Percentiles rank a stretch among this genome's conserved stretches.
These are phyloP conservation scores for Macrophomina phaseolina DNA, from an alignment of 2,329 filamentous ascomycete genomes.

Conservation along the genomic window DNA sequence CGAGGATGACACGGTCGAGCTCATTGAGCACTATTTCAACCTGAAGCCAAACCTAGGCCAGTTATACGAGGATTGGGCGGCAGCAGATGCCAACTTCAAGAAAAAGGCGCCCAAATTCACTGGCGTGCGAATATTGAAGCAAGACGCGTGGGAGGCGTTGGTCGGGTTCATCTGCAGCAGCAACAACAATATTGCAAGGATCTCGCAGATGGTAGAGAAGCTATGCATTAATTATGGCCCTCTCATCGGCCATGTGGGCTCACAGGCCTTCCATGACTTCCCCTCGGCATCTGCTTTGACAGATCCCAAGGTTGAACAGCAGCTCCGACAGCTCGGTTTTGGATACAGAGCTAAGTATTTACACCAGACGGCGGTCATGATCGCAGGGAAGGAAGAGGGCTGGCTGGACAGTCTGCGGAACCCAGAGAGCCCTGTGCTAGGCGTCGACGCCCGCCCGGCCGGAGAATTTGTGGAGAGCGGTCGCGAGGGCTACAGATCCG, in stretches of 20 bases:
- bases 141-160: constrained; percentile 95
- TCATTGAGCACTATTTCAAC: constrained; percentile 87
- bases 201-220: constrained; percentile 96
- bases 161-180: constrained; percentile 97
- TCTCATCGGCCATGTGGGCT: constrained; percentile 72
- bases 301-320: constrained; percentile 74
- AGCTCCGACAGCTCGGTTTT: constrained; percentile 83
- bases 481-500: constrained; percentile 73
- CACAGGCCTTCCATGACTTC: constrained; percentile 83
- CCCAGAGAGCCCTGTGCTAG: constrained; percentile 70
- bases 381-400: constrained; percentile 66
- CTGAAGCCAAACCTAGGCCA: constrained; percentile 74
- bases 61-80: constrained; percentile 87
- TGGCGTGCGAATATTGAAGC: constrained; percentile 88
- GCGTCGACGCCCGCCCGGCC: constrained; percentile 50
- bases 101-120: constrained; percentile 85
- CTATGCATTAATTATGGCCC: constrained; percentile 85
- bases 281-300: constrained; percentile 77
- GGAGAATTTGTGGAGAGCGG: constrained; percentile 57
- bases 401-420: constrained; percentile 85
- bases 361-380: constrained; percentile 78
- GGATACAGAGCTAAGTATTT: constrained; percentile 96
- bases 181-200: constrained; percentile 96
- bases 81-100: constrained; percentile 84
- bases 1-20: constrained; percentile 74